Conservation (phyloP, 1,284 basidiomycete genomes). For the Ustilago shanxiensis region DNA sequence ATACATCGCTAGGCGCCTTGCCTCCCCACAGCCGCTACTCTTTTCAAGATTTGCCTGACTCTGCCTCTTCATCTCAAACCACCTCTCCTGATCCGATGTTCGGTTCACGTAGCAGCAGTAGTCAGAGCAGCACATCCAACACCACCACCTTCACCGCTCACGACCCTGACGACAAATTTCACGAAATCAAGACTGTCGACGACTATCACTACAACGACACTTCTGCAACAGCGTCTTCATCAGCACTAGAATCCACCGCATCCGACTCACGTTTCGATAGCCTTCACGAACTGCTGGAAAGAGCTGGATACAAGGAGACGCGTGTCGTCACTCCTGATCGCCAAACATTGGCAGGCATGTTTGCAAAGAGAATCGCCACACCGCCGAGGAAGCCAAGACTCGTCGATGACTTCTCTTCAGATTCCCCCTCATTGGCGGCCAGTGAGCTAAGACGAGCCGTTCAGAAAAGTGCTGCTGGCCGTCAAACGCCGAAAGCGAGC, state of each 20-base stretch:
- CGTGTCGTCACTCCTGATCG: slow-evolving; percentile 62
- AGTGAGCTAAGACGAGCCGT: slow-evolving; percentile 32
- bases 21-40: slow-evolving; percentile 14
- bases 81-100: slow-evolving; percentile 23
- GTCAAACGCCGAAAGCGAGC: slow-evolving; percentile 18
- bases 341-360: slow-evolving; percentile 36
- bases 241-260: not conserved
- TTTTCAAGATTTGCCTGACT: slow-evolving; percentile 9
- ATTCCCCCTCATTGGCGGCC: slow-evolving; percentile 43
- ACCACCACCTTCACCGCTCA: not conserved
- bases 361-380: slow-evolving; percentile 33
- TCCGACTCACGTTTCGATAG: slow-evolving; percentile 57
- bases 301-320: slow-evolving; percentile 68
- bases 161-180: slow-evolving; percentile 1
- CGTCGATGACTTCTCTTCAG: slow-evolving; percentile 40
- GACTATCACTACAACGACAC: not conserved
- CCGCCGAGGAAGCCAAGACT: slow-evolving; percentile 23
- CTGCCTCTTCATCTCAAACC: slow-evolving; percentile 24
- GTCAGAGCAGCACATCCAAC: slow-evolving; percentile 11
- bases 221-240: not conserved
- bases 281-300: slow-evolving; percentile 64
- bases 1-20: slow-evolving; percentile 12
- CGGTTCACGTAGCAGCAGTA: slow-evolving; percentile 13
- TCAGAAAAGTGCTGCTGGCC: slow-evolving; percentile 16
- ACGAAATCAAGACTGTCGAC: not conserved